Base-by-base conservation (phyloP, 2,329 filamentous ascomycete genomes). In the Colletotrichum liaoningense region DNA sequence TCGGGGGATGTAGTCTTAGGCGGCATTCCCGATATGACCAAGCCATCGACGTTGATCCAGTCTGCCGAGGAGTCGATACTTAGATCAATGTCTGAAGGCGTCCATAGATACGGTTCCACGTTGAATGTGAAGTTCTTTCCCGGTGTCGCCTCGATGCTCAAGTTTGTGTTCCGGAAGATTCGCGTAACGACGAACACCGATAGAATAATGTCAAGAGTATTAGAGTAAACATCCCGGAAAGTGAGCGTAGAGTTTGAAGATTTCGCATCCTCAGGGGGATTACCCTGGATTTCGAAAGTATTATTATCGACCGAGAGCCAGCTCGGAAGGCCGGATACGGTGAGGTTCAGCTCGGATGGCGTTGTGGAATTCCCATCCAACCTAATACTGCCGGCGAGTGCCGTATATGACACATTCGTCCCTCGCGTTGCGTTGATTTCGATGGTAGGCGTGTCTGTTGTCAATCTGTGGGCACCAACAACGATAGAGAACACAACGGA, bases 241-340 rank as follows among this genome's bases (percentile, higher is more conserved):
- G 84, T 86, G 46, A 95, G 83, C 1, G 87, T 90, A 59, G 96
- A 87, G 76, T 92, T 93, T 33, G 88, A 86, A 4, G 91, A 89
- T 62, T 85, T 84, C 4, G 90, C 88, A 63, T 86, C 84, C n/a
- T 85, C 78, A 0, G 91, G 90, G 3, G 93, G 90, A 1, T 84
- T 93, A 2, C 95, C 95, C 38, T 83, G 86, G 7, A 97, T 82
- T 1, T 83, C 84, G 79, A 95, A 88, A 0, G 90, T 91, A 9
- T 83, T 77, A 2, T 87, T 83, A 77, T 97, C 87, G 66, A 97
- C 89, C 0, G 84, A 83, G 30, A 97, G 81, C 95, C 95, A 97
- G 3, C 84, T 79, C 0, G 95, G 94, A 14, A 91, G 80, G 30
- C 88, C 82, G 1, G 88, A 74, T 0, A 83, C 86, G 1, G 86